These are phyloP conservation scores for Rosellinia necatrix DNA, from an alignment of 2,329 filamentous ascomycete species.

Conservation along the genomic window DNA sequence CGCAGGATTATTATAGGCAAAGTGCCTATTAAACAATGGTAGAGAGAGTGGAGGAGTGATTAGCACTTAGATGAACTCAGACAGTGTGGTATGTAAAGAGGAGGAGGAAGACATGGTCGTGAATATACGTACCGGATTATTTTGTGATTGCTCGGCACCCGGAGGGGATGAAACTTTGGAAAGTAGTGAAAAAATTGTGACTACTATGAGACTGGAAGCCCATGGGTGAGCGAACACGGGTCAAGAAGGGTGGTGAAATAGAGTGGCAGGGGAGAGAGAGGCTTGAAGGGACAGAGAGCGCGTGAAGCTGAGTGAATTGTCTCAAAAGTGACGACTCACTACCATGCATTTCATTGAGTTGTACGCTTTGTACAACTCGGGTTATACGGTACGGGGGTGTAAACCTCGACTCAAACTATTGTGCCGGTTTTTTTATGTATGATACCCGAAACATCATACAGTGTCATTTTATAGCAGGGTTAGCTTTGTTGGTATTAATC, in stretches of 20 bases:
- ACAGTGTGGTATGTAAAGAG: neutral
- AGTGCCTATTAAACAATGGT: conserved; percentile 35
- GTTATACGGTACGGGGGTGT: conserved; percentile 3
- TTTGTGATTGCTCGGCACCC: neutral
- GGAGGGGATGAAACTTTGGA: neutral
- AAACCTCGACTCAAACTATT: no score
- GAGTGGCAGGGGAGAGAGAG: neutral
- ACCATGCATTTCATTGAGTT: neutral
- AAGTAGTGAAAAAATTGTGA: neutral
- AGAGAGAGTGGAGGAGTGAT: neutral
- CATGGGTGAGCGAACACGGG: neutral
- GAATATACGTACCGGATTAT: neutral
- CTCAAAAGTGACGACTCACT: neutral
- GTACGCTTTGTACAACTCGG: neutral
- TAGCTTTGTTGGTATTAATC: conserved; percentile 8
- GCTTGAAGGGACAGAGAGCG: neutral
- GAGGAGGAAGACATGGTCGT: neutral
- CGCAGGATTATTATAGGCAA: conserved; percentile 62
- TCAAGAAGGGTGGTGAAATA: neutral
- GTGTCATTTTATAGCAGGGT: conserved; percentile 2
- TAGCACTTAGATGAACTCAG: neutral
- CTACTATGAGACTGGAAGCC: neutral
- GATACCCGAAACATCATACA: neutral
- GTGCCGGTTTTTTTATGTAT: conserved; percentile 1
- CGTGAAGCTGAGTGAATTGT: neutral